Conservation (phyloP, 2,329 filamentous ascomycete genomes). For the Claviceps maximensis region DNA sequence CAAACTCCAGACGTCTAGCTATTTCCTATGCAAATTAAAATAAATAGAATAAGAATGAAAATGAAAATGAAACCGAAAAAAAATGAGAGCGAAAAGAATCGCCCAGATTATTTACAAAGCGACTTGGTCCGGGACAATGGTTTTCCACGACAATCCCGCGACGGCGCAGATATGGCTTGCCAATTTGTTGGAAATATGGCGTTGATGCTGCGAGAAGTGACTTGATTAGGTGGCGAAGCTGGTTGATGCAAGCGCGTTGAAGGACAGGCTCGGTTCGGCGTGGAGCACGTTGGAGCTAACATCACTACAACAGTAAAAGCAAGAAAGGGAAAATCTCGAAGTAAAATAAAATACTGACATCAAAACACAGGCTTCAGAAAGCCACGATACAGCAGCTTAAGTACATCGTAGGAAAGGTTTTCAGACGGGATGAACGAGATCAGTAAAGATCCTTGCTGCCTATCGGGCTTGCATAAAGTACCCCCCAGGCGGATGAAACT, state of each 20-base stretch:
- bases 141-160: not conserved
- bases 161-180: not conserved
- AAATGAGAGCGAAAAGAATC: not conserved
- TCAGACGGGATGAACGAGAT: not conserved
- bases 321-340: not conserved
- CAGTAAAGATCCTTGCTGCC: not conserved
- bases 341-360: not conserved
- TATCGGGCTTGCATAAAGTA: not conserved
- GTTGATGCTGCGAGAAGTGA: not conserved
- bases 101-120: constrained; percentile 1
- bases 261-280: not conserved
- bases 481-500: not conserved
- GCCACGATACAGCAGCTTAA: not conserved
- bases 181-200: not conserved
- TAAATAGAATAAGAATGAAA: not conserved
- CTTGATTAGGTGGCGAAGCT: not conserved
- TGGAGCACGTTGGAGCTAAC: not conserved
- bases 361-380: not conserved
- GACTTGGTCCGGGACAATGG: not conserved
- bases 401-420: not conserved
- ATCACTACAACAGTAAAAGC: not conserved
- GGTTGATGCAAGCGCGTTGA: not conserved
- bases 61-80: no score
- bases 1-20: not conserved
- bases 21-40: not conserved